Evolutionary conservation across 2,329 filamentous ascomycete species (phyloP).

Genomic region (Fusarium mexicanum): DNA sequence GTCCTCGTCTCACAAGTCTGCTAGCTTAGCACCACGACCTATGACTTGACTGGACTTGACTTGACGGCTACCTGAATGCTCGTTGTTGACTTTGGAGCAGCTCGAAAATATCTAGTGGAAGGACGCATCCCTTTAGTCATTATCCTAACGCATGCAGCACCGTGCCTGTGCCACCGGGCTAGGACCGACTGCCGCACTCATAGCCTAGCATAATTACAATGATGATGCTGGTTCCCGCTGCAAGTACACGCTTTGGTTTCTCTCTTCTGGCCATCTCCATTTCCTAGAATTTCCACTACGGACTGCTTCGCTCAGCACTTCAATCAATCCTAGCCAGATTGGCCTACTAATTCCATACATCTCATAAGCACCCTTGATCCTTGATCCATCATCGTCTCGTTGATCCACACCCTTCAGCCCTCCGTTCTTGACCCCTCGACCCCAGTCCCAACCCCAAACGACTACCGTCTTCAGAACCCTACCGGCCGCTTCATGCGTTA

Average conservation of each 20-base stretch:
- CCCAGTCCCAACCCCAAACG: conserved; percentile 43
- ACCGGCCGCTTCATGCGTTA: conserved; percentile 42
- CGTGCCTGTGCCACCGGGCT: conserved; percentile 35
- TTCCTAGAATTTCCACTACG: conserved; percentile 12
- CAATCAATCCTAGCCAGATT: conserved; percentile 2
- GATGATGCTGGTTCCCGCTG: conserved; percentile 42
- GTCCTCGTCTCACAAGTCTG: conserved; percentile 18
- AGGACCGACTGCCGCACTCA: conserved; percentile 29
- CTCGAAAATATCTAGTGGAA: conserved; percentile 14
- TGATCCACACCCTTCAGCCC: conserved; percentile 42
- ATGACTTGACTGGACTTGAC: conserved; percentile 19
- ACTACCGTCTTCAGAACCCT: conserved; percentile 45
- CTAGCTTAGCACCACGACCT: conserved; percentile 18
- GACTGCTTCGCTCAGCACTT: conserved; percentile 19
- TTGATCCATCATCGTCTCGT: conserved; percentile 30
- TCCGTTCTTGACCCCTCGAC: conserved; percentile 34
- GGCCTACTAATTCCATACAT: conserved; percentile 16
- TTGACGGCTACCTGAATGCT: conserved; percentile 12
- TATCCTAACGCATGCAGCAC: conserved; percentile 35
- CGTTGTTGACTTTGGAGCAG: conserved; percentile 4
- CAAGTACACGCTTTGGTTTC: conserved; percentile 32
- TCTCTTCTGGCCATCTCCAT: conserved; percentile 1
- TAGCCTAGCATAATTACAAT: conserved; percentile 28
- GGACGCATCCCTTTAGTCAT: conserved; percentile 25
- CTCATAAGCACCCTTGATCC: conserved; percentile 31